Percentiles rank a stretch among this genome's conserved stretches.
Conservation (phyloP, 495 filamentous ascomycete species). For the Daldinia bambusicola region DNA sequence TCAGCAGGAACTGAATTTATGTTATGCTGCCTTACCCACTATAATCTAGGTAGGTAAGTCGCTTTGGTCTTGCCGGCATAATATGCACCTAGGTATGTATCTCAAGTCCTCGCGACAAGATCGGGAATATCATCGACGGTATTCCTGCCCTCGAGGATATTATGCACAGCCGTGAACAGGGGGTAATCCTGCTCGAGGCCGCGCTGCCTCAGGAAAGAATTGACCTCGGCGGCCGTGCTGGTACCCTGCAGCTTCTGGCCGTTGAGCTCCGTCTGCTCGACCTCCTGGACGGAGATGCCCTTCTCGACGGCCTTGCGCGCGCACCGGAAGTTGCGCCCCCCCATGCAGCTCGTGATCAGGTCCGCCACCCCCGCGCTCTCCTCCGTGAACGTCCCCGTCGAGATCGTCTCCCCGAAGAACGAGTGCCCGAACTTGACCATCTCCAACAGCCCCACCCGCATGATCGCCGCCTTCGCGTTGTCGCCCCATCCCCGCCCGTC, state of each 20-base stretch:
- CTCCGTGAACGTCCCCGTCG: constrained; percentile 88
- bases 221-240: constrained; percentile 88
- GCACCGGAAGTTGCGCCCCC: constrained; percentile 92
- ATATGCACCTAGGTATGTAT: constrained; percentile 1
- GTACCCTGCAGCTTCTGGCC: constrained; percentile 98
- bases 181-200: constrained; percentile 86
- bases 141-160: constrained; percentile 67
- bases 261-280: constrained; percentile 90
- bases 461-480: constrained; percentile 96
- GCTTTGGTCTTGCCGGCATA: not conserved
- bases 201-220: constrained; percentile 82
- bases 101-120: constrained; percentile 61
- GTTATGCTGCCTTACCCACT: not conserved
- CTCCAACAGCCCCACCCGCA: constrained; percentile 93
- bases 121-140: constrained; percentile 70
- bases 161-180: constrained; percentile 85
- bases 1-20: not conserved
- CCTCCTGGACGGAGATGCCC: constrained; percentile 80
- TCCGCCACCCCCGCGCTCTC: constrained; percentile 97
- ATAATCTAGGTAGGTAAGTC: not conserved
- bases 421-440: constrained; percentile 93
- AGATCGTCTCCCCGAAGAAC: constrained; percentile 86
- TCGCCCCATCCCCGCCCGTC: constrained; percentile 97
- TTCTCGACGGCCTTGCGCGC: constrained; percentile 88
- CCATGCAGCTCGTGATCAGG: constrained; percentile 90